A percentile compares a stretch with the other conserved stretches of the same genome.
phyloP scores from a whole-genome alignment of 2,329 filamentous ascomycete species.

The Paecilomyces variotii region DNA sequence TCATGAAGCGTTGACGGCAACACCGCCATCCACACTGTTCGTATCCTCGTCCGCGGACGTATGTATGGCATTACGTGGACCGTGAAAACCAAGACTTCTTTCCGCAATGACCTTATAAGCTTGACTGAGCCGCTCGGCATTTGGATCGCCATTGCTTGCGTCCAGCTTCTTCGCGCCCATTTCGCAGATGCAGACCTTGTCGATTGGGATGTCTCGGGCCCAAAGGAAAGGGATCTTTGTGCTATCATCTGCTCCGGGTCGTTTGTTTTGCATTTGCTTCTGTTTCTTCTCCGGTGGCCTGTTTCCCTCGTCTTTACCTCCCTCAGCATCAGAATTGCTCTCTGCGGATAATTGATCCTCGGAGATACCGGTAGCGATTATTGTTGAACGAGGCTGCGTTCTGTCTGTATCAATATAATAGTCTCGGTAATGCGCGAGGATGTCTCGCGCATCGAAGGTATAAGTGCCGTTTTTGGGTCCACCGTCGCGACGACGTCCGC shows the following conservation, averaged over 20 bases:
- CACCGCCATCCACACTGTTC: neutral
- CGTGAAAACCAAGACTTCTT: constrained; percentile 17
- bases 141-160: constrained; percentile 26
- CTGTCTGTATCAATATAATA: constrained; percentile 23
- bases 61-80: neutral
- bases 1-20: neutral
- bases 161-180: constrained; percentile 73
- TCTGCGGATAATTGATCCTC: neutral
- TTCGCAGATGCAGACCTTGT: constrained; percentile 67
- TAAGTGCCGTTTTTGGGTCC: constrained; percentile 21
- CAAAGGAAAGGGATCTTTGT: constrained; percentile 49
- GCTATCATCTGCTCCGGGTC: constrained; percentile 38
- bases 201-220: constrained; percentile 60
- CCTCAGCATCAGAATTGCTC: constrained; percentile 24
- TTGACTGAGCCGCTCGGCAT: constrained; percentile 43
- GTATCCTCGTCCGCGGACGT: neutral
- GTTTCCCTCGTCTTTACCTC: neutral
- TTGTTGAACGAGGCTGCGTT: constrained; percentile 9
- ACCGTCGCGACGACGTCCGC: constrained; percentile 8
- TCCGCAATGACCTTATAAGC: constrained; percentile 45
- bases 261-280: neutral
- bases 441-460: constrained; percentile 38
- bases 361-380: neutral
- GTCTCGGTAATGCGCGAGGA: constrained; percentile 25
- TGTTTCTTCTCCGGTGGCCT: neutral